Evolutionary conservation across 805 yeast species (phyloP), one percentile per base, ranked within the genome.

Genomic region (Saccharomycopsis capsularis): DNA sequence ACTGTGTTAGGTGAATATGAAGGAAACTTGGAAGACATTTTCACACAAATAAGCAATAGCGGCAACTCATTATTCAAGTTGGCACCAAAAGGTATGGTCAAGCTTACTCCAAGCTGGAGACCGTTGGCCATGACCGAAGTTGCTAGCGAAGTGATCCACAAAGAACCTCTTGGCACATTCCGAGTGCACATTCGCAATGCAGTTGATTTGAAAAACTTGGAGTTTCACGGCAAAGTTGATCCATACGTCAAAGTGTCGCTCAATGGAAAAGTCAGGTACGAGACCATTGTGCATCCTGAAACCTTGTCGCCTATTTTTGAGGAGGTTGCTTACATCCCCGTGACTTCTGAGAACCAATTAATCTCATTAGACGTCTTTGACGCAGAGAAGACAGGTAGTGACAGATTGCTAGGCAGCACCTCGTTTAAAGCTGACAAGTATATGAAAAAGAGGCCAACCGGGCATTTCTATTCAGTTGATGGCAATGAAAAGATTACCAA

Each of bases 221-320:
- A 82, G 56, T 73, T 80, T 15, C 74, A 83, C 44, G 91, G 93
- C 48, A 77, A 74, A 49, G 79, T 84, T 57, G 90, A 85, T 63
- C 93, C 95, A 3, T 85, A 83, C 57, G 78, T 82, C 36, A 72
- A 76, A 51, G 71, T 84, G 7, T 58, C 76, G 34, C 63, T 78
- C 50, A 79, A 81, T 58, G 84, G 83, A 56, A 76, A 75, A 60
- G 59, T 76, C 36, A 72, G 71, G 52, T 82, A 73, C 47, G 71
- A 69, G 54, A 79, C 93, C 2, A 60, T 67, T 1, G 75, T 75
- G 48, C 74, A 74, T 55, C 75, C 78, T 11, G 72, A 76, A 43
- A 71, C 79, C 1, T 60, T 71, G 30, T 67, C 76, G 50, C 90
- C 91, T 2, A 56, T 59, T n/a, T 85, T 74, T 64, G 73, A 82